A percentile compares a stretch with the other conserved stretches of the same genome.
These are phyloP conservation scores for Penicillium arizonense DNA, from an alignment of 495 filamentous ascomycete species.

Conservation along the genomic window DNA sequence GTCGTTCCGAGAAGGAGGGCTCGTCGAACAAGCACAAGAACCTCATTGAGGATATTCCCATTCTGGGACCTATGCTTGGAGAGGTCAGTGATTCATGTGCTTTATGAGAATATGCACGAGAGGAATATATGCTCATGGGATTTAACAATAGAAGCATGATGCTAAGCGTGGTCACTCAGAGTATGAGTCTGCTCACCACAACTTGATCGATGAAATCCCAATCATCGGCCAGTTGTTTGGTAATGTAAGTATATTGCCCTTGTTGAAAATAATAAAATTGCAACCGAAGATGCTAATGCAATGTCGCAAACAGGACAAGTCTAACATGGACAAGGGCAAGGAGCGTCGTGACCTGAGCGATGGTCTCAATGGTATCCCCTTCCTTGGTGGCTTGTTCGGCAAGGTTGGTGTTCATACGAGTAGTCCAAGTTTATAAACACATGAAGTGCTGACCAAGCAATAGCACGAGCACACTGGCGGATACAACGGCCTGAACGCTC, in stretches of 20 bases:
- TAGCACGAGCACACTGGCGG: conserved; percentile 10
- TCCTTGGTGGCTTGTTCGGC: conserved; percentile 5
- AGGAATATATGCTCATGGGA: not conserved
- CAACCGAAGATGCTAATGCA: not conserved
- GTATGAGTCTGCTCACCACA: not conserved
- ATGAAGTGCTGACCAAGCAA: not conserved
- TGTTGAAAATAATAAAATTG: too few species aligned
- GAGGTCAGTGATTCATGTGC: not conserved
- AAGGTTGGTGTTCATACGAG: not conserved
- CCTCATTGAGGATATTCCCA: conserved; percentile 3
- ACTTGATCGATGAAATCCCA: conserved; percentile 1
- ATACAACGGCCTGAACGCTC: conserved; percentile 8
- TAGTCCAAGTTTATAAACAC: not conserved
- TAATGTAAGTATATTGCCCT: not conserved
- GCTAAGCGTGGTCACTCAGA: not conserved
- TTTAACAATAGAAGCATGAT: not conserved
- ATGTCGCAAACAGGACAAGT: conserved; percentile 2
- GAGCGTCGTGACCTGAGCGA: conserved; percentile 1
- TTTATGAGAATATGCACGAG: not conserved
- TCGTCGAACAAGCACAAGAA: not conserved
- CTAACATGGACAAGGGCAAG: conserved; percentile 1
- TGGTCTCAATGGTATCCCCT: conserved; percentile 4
- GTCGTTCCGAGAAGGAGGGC: not conserved
- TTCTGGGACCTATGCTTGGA: conserved; percentile 1
- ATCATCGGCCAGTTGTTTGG: not conserved